Percentiles rank a stretch among this genome's conserved stretches.
These are phyloP conservation scores for Pleurozium schreberi DNA, from an alignment of 225 moss, liverwort and hornwort species.

Conservation along the genomic window DNA sequence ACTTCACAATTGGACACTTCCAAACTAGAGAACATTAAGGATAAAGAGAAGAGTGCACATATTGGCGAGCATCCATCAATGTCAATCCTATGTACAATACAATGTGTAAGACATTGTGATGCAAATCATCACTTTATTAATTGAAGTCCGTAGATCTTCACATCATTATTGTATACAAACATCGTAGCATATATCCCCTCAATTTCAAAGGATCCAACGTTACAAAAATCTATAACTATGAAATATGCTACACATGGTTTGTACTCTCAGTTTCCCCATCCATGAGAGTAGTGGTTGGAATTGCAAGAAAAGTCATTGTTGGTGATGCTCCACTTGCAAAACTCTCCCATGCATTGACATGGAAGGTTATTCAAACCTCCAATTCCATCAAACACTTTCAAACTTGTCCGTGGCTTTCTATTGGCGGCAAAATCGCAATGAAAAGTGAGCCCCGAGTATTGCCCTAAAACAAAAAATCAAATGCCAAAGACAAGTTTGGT, in stretches of 20 bases:
- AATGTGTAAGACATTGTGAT: background rate
- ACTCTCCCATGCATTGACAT: background rate
- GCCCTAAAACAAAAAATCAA: background rate
- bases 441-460: background rate
- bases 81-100: too few species aligned
- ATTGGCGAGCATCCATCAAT: background rate
- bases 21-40: background rate
- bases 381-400: background rate
- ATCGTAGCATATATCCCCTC: background rate
- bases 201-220: too few species aligned
- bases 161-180: background rate
- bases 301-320: background rate
- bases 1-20: background rate
- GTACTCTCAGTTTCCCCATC: background rate
- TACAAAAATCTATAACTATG: background rate
- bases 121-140: background rate
- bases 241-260: background rate
- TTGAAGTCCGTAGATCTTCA: too few species aligned
- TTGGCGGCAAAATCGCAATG: background rate
- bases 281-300: background rate
- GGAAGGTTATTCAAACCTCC: background rate
- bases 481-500: too few species aligned
- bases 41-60: background rate
- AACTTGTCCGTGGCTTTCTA: background rate
- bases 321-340: background rate